These are phyloP conservation scores for Rheum nobile DNA, from an alignment of 148 eudicot species.

Conservation along the genomic window DNA sequence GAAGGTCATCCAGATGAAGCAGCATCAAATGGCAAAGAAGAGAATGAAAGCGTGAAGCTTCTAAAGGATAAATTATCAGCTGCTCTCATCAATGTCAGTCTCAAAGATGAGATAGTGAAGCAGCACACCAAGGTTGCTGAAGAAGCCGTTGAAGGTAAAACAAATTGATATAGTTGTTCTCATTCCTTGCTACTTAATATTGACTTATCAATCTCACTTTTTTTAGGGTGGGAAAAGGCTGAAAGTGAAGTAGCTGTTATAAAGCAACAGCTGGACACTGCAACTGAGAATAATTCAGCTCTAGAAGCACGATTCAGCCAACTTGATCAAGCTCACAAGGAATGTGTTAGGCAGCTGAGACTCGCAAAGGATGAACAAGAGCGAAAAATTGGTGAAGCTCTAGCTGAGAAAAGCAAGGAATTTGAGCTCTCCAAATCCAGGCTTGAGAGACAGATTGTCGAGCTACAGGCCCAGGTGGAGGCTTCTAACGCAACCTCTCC, in stretches of 20 bases:
- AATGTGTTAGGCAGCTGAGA: conserved; percentile 84
- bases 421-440: conserved; percentile 32
- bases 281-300: conserved; percentile 37
- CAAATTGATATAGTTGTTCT: neutral
- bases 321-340: conserved; percentile 86
- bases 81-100: conserved; percentile 66
- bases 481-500: conserved; percentile 13
- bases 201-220: neutral
- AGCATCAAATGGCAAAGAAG: conserved; percentile 15
- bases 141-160: conserved; percentile 88
- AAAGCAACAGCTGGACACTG: conserved; percentile 59
- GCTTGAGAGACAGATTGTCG: conserved; percentile 39
- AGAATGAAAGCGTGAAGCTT: conserved; percentile 31
- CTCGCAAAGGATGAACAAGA: conserved; percentile 68
- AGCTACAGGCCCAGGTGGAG: conserved; percentile 28
- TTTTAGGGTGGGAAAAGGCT: conserved; percentile 88
- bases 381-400: conserved; percentile 36
- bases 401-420: conserved; percentile 33
- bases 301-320: conserved; percentile 61
- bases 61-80: conserved; percentile 73
- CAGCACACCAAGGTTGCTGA: conserved; percentile 92
- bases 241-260: conserved; percentile 51
- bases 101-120: conserved; percentile 78
- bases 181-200: neutral
- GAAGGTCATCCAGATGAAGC: conserved; percentile 9